Percentiles rank a stretch among this genome's conserved stretches.
Conservation (phyloP, 2,329 filamentous ascomycete genomes). For the Fusarium sp. region DNA sequence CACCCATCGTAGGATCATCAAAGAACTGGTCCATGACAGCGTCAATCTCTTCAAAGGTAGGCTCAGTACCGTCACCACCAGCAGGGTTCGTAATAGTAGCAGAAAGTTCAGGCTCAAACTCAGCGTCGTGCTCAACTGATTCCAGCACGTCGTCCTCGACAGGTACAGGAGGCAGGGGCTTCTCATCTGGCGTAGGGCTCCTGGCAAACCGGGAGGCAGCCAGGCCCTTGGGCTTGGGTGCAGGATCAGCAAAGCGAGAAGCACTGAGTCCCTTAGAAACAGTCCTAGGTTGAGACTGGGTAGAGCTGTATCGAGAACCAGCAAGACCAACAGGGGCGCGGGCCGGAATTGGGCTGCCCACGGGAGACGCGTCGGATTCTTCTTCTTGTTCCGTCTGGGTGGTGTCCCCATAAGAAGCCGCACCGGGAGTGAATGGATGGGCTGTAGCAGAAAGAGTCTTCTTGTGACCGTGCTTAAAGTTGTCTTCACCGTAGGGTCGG, state of each 20-base stretch:
- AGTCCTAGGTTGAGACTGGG: constrained; percentile 47
- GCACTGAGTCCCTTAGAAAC: constrained; percentile 53
- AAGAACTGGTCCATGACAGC: constrained; percentile 89
- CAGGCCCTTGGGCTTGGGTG: constrained; percentile 57
- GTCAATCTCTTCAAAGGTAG: constrained; percentile 87
- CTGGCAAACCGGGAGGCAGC: constrained; percentile 59
- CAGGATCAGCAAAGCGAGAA: constrained; percentile 62
- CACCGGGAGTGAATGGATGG: constrained; percentile 72
- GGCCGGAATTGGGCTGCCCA: constrained; percentile 32
- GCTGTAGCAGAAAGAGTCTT: constrained; percentile 75
- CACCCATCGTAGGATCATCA: constrained; percentile 77
- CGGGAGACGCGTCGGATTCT: constrained; percentile 39
- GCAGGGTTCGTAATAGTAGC: constrained; percentile 29
- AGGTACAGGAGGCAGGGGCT: constrained; percentile 40
- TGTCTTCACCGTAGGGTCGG: constrained; percentile 60
- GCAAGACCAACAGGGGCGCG: constrained; percentile 34
- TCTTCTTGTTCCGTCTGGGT: constrained; percentile 36
- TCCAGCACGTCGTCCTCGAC: constrained; percentile 44
- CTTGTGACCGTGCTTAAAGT: constrained; percentile 57
- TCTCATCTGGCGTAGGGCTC: constrained; percentile 49
- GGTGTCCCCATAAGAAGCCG: constrained; percentile 43
- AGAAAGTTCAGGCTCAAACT: constrained; percentile 29
- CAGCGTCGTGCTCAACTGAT: constrained; percentile 46
- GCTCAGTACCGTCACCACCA: constrained; percentile 49
- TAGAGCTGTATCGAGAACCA: constrained; percentile 37